A percentile compares a stretch with the other conserved stretches of the same genome.
phyloP scores from a whole-genome alignment of 495 filamentous ascomycete genomes.

The Penicillium coprophilum region DNA sequence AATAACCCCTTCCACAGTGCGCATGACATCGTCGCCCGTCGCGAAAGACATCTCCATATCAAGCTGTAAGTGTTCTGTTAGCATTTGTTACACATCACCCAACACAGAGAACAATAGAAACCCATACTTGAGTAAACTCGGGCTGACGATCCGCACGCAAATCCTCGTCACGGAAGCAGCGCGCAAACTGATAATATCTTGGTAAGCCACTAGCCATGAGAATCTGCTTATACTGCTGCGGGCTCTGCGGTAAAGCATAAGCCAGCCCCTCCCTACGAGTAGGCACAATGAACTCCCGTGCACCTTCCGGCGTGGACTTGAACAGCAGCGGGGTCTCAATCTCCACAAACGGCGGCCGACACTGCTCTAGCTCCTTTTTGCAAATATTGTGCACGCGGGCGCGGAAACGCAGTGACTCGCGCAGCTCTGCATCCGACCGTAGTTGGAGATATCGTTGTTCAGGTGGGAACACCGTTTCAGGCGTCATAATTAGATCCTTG shows the following conservation, averaged over 20 bases:
- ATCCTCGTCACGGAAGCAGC: constrained; percentile 96
- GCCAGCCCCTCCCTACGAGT: constrained; percentile 70
- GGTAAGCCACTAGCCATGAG: constrained; percentile 86
- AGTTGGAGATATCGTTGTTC: constrained; percentile 82
- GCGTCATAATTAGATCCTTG: constrained; percentile 69
- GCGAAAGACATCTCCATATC: constrained; percentile 93
- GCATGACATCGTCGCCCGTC: constrained; percentile 70
- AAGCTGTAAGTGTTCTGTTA: constrained; percentile 50
- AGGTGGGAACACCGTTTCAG: constrained; percentile 67
- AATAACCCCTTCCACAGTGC: constrained; percentile 63
- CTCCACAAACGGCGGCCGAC: constrained; percentile 60
- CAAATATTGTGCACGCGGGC: constrained; percentile 50
- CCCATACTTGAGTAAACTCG: constrained; percentile 85
- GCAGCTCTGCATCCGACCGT: constrained; percentile 63
- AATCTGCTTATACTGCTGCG: constrained; percentile 98
- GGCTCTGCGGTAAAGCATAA: constrained; percentile 93
- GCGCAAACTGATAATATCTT: constrained; percentile 88
- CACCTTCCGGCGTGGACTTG: constrained; percentile 96
- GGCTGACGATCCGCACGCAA: constrained; percentile 89
- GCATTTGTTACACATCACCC: not conserved
- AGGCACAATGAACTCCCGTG: constrained; percentile 92
- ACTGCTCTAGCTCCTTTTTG: constrained; percentile 50
- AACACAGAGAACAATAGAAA: not conserved
- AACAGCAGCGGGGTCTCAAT: constrained; percentile 93
- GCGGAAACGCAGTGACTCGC: constrained; percentile 61